These are phyloP conservation scores for Lachnellula willkommii DNA, from an alignment of 2,329 filamentous ascomycete species.

Conservation along the genomic window DNA sequence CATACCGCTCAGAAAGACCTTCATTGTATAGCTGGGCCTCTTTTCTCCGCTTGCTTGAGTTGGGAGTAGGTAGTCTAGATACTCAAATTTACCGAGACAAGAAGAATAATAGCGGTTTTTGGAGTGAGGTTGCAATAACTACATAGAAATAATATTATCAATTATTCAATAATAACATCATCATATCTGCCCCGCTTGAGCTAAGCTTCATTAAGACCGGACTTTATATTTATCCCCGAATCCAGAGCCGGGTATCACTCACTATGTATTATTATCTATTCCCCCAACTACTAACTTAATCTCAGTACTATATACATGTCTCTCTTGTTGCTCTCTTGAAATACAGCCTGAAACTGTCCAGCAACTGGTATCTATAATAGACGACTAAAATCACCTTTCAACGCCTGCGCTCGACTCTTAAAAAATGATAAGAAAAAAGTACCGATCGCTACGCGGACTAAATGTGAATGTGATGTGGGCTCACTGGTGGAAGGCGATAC, in stretches of 20 bases:
- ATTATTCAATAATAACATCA: too few relatives aligned
- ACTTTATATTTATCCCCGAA: too few relatives aligned
- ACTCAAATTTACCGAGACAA: too few relatives aligned
- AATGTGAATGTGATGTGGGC: not conserved
- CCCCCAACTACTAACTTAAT: not conserved
- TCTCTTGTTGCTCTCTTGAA: not conserved
- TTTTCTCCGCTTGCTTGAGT: not conserved
- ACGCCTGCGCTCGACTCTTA: conserved; percentile 27
- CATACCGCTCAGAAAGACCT: conserved; percentile 23
- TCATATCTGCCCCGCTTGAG: too few relatives aligned
- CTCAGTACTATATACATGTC: conserved; percentile 11
- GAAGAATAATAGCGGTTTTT: too few relatives aligned
- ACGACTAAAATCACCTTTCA: conserved; percentile 11
- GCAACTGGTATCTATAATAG: conserved; percentile 17
- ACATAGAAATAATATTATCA: too few relatives aligned
- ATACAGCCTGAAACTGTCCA: conserved; percentile 10
- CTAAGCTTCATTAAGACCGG: too few relatives aligned
- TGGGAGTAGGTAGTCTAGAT: too few relatives aligned
- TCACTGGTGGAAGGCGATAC: conserved; percentile 30
- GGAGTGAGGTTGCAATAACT: too few relatives aligned
- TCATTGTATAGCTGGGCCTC: conserved; percentile 11
- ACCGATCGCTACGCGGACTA: not conserved
- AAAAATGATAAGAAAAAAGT: conserved; percentile 6
- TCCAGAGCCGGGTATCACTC: not conserved
- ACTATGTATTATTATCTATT: not conserved